Evolutionary conservation across 495 filamentous ascomycete genomes (phyloP).

Genomic region (Hypoxylon subgilvum): DNA sequence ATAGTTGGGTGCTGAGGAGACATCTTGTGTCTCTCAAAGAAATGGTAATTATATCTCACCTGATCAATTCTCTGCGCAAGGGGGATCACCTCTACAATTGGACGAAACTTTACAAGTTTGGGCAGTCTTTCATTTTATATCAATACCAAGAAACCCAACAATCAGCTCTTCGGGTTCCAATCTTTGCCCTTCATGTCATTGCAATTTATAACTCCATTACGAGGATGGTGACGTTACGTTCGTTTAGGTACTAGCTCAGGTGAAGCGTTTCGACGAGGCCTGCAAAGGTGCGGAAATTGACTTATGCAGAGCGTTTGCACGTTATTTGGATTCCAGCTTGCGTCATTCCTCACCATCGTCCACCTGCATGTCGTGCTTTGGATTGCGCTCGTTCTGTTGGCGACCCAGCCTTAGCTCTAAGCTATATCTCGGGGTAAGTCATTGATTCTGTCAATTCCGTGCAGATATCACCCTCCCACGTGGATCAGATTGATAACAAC

Average conservation of each 20-base stretch:
- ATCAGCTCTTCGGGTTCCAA: too few species aligned
- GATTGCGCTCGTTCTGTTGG: too few species aligned
- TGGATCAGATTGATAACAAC: too few species aligned
- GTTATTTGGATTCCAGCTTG: slow-evolving; percentile 5
- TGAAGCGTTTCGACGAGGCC: slow-evolving; percentile 10
- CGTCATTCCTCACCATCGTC: slow-evolving; percentile 22
- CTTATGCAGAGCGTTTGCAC: too few species aligned
- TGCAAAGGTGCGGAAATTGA: neutral
- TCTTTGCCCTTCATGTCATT: neutral
- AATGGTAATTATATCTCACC: slow-evolving; percentile 5
- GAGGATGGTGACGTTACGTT: slow-evolving; percentile 10
- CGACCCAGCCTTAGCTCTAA: too few species aligned
- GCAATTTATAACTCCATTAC: slow-evolving; percentile 2
- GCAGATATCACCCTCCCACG: too few species aligned
- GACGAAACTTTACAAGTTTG: neutral
- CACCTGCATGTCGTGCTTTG: slow-evolving; percentile 21
- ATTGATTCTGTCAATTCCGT: too few species aligned
- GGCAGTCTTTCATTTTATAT: too few species aligned
- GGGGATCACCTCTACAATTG: neutral
- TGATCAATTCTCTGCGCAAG: neutral
- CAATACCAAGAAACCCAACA: too few species aligned
- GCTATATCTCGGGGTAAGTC: too few species aligned
- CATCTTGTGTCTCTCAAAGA: slow-evolving; percentile 15
- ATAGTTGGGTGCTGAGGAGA: slow-evolving; percentile 21
- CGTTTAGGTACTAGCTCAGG: slow-evolving; percentile 1